Percentiles rank a stretch among this genome's conserved stretches.
phyloP scores from a whole-genome alignment of 2,329 filamentous ascomycete species.

The Aspergillus caelatus region DNA sequence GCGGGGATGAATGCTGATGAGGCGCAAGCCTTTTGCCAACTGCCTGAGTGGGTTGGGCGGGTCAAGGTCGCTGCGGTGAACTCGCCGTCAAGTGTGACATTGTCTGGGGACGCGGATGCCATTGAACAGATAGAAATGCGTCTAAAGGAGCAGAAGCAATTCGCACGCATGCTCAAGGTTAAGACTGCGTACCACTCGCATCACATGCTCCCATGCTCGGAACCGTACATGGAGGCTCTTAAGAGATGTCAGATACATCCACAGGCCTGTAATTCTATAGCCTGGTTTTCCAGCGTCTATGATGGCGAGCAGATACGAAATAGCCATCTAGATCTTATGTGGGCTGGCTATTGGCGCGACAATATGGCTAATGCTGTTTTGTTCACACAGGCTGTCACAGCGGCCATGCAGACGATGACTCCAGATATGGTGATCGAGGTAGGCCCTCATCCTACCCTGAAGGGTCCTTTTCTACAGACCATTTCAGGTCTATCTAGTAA shows the following conservation, averaged over 20 bases:
- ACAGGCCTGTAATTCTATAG: neutral
- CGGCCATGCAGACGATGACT: slow-evolving; percentile 29
- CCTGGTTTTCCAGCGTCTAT: slow-evolving; percentile 36
- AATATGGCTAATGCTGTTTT: slow-evolving; percentile 40
- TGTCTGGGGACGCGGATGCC: slow-evolving; percentile 47
- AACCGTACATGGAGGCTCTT: slow-evolving; percentile 31
- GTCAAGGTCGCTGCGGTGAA: slow-evolving; percentile 44
- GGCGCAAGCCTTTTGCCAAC: slow-evolving; percentile 30
- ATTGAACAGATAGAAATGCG: slow-evolving; percentile 35
- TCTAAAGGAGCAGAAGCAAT: slow-evolving; percentile 40
- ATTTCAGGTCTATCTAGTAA: too few species aligned
- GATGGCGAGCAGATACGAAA: slow-evolving; percentile 33
- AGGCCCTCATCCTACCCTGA: slow-evolving; percentile 30
- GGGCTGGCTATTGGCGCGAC: slow-evolving; percentile 36
- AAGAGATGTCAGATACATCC: slow-evolving; percentile 14
- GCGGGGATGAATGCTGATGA: slow-evolving; percentile 45
- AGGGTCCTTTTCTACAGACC: slow-evolving; percentile 23
- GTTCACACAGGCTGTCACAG: slow-evolving; percentile 32
- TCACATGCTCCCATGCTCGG: slow-evolving; percentile 42
- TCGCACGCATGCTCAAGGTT: slow-evolving; percentile 45
- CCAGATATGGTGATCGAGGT: slow-evolving; percentile 30
- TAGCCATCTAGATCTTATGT: too few species aligned
- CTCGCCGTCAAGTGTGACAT: slow-evolving; percentile 45
- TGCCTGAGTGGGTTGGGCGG: slow-evolving; percentile 27
- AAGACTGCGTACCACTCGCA: slow-evolving; percentile 50